These are phyloP conservation scores for Alternaria dauci DNA, from an alignment of 2,329 filamentous ascomycete species.

Conservation along the genomic window DNA sequence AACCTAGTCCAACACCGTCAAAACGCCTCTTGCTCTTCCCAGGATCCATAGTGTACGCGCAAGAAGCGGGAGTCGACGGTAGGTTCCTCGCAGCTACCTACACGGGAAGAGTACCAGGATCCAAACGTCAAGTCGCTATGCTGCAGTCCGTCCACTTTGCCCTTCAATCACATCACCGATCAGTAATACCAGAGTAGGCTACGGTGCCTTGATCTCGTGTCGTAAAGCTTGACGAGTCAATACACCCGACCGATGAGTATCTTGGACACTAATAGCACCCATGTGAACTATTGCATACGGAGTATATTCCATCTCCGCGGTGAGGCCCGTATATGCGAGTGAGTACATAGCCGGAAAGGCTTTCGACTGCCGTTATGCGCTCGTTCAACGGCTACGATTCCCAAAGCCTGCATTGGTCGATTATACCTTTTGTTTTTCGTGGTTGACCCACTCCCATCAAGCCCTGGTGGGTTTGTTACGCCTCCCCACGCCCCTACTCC, in stretches of 20 bases:
- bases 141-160: not conserved
- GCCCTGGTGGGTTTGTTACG: constrained; percentile 13
- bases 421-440: constrained; percentile 8
- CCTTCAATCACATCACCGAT: not conserved
- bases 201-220: not conserved
- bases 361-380: constrained; percentile 12
- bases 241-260: not conserved
- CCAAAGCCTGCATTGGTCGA: constrained; percentile 1
- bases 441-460: constrained; percentile 3
- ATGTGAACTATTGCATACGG: not conserved
- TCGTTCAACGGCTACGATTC: not conserved
- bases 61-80: not conserved
- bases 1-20: not conserved
- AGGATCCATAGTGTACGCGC: not conserved
- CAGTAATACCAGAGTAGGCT: not conserved
- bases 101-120: not conserved
- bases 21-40: not conserved
- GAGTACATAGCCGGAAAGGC: constrained; percentile 6
- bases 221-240: not conserved
- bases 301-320: constrained; percentile 7
- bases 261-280: not conserved
- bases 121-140: not conserved
- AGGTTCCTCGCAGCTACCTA: not conserved
- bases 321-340: constrained; percentile 10
- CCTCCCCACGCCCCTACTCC: constrained; percentile 5